Evolutionary conservation across 768 basidiomycete genomes (phyloP).

Genomic region (Macrolepiota albuminosa): DNA sequence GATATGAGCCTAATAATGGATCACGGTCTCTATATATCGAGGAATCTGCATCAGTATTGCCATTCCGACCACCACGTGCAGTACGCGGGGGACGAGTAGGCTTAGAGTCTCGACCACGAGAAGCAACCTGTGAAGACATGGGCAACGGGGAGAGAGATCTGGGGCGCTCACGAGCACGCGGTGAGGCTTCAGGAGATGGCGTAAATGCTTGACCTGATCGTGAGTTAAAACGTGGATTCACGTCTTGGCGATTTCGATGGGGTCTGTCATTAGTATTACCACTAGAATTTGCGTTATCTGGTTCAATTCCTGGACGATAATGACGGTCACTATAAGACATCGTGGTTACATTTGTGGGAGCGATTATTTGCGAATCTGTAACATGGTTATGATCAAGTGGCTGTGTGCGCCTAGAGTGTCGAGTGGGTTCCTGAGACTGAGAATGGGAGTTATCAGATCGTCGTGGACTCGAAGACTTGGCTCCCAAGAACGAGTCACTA

Average conservation of each 20-base stretch:
- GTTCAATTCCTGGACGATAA: constrained; percentile 47
- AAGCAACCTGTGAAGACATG: constrained; percentile 12
- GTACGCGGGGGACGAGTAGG: constrained; percentile 20
- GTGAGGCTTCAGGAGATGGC: constrained; percentile 25
- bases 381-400: constrained; percentile 8
- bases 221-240: constrained; percentile 15
- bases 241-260: constrained; percentile 12
- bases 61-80: constrained; percentile 22
- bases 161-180: constrained; percentile 21
- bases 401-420: constrained; percentile 16
- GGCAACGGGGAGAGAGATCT: constrained; percentile 24
- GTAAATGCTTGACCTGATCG: constrained; percentile 16
- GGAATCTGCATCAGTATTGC: constrained; percentile 26
- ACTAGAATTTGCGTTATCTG: constrained; percentile 13
- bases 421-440: constrained; percentile 22
- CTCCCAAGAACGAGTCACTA: constrained; percentile 20
- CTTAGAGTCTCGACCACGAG: constrained; percentile 20
- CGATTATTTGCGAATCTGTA: constrained; percentile 14
- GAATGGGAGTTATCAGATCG: constrained; percentile 27
- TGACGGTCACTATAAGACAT: constrained; percentile 61
- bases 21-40: constrained; percentile 23
- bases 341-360: constrained; percentile 12
- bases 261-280: constrained; percentile 21
- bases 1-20: constrained; percentile 9
- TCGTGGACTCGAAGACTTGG: constrained; percentile 18